Evolutionary conservation across 257 asterid genomes (phyloP).

Genomic region (Nicotiana tabacum): DNA sequence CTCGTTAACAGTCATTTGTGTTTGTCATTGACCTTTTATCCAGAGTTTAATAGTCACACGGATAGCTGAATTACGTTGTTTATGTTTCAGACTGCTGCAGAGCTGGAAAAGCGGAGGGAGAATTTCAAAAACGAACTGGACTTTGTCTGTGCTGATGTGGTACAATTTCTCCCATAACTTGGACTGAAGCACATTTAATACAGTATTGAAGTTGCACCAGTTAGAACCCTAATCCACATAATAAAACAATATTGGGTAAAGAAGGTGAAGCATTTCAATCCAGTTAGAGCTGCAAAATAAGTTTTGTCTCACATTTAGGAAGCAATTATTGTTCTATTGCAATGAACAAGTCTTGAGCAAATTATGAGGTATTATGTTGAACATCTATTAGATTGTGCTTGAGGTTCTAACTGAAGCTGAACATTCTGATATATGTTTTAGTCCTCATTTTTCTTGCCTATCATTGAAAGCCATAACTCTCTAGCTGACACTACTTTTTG

Average conservation of each 20-base stretch:
- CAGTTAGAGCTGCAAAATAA: background rate
- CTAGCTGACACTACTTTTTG: background rate
- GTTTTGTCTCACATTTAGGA: background rate
- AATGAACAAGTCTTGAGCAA: background rate
- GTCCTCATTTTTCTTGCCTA: background rate
- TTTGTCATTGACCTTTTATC: background rate
- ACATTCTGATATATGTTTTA: background rate
- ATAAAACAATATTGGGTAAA: background rate
- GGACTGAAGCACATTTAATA: background rate
- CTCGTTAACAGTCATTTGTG: background rate
- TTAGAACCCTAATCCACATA: background rate
- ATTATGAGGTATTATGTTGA: background rate
- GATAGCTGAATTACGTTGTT: constrained; percentile 2
- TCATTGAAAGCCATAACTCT: background rate
- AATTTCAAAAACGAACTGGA: constrained; percentile 88
- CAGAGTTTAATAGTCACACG: background rate
- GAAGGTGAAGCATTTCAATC: background rate
- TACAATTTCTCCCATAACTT: constrained; percentile 22
- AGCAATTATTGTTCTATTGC: background rate
- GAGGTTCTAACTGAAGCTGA: background rate
- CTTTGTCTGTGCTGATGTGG: constrained; percentile 94
- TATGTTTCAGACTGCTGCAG: constrained; percentile 77
- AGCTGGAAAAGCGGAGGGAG: constrained; percentile 74
- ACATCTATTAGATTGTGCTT: background rate
- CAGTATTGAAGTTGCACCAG: background rate